These are phyloP conservation scores for Macadamia tetraphylla DNA, from an alignment of 164 flowering plant genomes.

Conservation along the genomic window DNA sequence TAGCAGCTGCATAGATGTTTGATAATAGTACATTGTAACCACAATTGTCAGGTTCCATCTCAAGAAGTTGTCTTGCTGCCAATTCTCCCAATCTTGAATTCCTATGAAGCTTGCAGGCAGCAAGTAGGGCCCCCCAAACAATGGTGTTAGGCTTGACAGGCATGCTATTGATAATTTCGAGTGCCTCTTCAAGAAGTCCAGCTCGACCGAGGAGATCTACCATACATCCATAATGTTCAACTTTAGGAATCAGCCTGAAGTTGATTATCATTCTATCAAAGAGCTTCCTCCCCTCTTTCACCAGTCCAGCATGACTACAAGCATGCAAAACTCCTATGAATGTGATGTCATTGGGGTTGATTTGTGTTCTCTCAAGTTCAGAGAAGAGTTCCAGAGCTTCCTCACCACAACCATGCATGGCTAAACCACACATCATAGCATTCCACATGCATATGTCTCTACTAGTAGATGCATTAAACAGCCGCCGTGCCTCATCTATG, in stretches of 20 bases:
- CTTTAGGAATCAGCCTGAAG: conserved; percentile 32
- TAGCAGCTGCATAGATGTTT: conserved; percentile 47
- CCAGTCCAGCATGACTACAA: conserved; percentile 61
- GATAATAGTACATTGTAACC: conserved; percentile 45
- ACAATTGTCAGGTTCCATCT: conserved; percentile 38
- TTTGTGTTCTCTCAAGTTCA: conserved; percentile 27
- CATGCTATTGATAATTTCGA: conserved; percentile 37
- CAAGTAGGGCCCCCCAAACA: conserved; percentile 51
- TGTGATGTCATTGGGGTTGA: conserved; percentile 49
- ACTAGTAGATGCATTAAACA: conserved; percentile 28
- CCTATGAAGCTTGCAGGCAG: conserved; percentile 47
- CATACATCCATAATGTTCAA: conserved; percentile 66
- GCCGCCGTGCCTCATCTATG: conserved; percentile 25
- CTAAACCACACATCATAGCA: conserved; percentile 50
- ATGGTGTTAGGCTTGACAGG: conserved; percentile 39
- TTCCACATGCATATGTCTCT: conserved; percentile 53
- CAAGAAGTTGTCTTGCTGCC: conserved; percentile 34
- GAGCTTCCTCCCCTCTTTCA: conserved; percentile 36
- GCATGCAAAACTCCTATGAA: conserved; percentile 44
- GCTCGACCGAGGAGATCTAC: conserved; percentile 65
- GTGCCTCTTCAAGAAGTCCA: conserved; percentile 44
- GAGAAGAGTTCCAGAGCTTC: conserved; percentile 43
- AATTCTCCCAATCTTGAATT: conserved; percentile 36
- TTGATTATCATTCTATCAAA: conserved; percentile 33
- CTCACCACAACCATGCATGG: conserved; percentile 52